Evolutionary conservation across 176 grass and related monocot genomes (phyloP), one percentile per base, ranked within the genome.

Genomic region (Triticum turgidum): DNA sequence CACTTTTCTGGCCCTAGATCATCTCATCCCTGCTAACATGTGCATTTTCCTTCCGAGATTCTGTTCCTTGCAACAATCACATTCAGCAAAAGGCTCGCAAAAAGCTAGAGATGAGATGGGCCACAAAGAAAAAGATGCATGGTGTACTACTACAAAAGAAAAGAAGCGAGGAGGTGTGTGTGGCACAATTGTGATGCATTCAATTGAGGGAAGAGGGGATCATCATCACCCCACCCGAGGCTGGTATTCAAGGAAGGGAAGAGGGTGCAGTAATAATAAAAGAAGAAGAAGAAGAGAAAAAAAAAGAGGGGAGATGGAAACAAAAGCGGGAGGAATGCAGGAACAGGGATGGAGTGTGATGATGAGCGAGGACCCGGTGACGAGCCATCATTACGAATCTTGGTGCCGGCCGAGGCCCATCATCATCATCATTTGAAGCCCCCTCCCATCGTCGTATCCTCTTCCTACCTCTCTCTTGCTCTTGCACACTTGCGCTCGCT

Each of bases 341-440:
- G 66, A 80, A 73, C 21, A 27, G 42, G 17, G 32, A 64, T 80
- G 45, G 45, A 0, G 79, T 4, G 89, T 91, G 82, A 91, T 91
- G 90, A 91, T 91, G 90, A 78, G 90, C 86, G 86, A 91, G 90
- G 90, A 88, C 90, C 89, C 82, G 86, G 64, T 72, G 86, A 24
- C 2, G 77, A 88, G 87, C 86, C 93, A 98, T 99, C 92, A 99
- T 99, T 94, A 93, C 94, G 94, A 99, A 99, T 99, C 97, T 96
- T 91, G 89, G 94, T 25, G 94, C 94, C 97, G 90, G 77, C 92
- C 72, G 78, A 94, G 90, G 83, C 95, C 89, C 95, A 95, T 93
- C 93, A 94, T 94, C 78, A 87, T 88, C 91, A 94, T 94, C 84
- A 94, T 89, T 85, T 90, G 86, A 92, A 89, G 81, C 81, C 80